Evolutionary conservation across 768 basidiomycete genomes (phyloP).

Genomic region (Leccinum broughii): DNA sequence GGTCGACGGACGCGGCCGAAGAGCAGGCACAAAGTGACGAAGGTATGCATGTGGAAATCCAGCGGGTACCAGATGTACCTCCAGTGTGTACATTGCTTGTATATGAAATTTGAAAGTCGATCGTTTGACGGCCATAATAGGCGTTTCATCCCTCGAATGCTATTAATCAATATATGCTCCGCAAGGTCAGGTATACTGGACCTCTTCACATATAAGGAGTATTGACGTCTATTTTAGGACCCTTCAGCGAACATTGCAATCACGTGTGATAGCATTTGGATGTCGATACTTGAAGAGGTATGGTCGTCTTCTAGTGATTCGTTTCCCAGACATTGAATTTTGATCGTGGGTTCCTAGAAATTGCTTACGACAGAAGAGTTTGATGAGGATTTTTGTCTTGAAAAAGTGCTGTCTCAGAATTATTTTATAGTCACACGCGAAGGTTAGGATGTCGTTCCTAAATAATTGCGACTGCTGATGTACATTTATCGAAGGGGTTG

Average conservation of each 20-base stretch:
- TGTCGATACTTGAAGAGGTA: slow-evolving; percentile 8
- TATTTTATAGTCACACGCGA: neutral
- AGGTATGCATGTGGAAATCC: neutral
- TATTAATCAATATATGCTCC: no score
- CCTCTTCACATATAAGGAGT: no score
- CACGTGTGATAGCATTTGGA: slow-evolving; percentile 10
- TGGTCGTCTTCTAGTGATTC: neutral
- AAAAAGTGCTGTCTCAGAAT: slow-evolving; percentile 1
- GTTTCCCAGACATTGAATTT: no score
- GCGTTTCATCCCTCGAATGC: no score
- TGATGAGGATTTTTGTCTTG: neutral
- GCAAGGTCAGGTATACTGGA: no score
- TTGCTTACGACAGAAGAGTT: neutral
- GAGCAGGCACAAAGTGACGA: no score
- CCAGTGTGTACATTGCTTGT: neutral
- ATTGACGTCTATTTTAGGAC: neutral
- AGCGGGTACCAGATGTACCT: neutral
- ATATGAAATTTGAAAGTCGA: neutral
- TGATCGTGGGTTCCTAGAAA: neutral
- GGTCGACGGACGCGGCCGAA: no score
- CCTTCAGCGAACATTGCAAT: slow-evolving; percentile 8
- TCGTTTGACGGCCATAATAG: no score
- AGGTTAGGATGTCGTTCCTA: neutral
- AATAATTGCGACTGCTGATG: neutral
- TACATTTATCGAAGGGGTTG: neutral